Evolutionary conservation across 2,329 filamentous ascomycete species (phyloP).

Genomic region (Cordyceps cicadae): DNA sequence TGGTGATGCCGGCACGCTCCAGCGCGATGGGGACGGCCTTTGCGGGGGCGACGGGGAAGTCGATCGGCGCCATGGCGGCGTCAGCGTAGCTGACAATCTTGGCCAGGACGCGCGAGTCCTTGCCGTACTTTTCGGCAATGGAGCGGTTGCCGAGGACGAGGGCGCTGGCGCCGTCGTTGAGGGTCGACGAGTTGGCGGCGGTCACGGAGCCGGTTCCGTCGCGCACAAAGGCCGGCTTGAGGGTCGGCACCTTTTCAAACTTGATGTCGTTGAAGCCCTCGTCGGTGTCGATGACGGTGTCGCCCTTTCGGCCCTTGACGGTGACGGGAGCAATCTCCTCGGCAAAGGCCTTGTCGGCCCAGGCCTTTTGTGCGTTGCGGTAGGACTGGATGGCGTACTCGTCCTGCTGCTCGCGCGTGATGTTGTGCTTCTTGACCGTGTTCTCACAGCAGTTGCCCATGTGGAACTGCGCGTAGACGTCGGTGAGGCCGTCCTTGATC

Average conservation of each 20-base stretch:
- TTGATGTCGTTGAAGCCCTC: constrained; percentile 87
- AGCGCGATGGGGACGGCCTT: constrained; percentile 89
- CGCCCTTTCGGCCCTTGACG: constrained; percentile 75
- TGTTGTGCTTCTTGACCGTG: constrained; percentile 77
- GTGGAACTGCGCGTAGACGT: constrained; percentile 93
- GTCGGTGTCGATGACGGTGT: constrained; percentile 69
- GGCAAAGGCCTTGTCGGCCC: constrained; percentile 71
- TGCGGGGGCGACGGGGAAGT: constrained; percentile 88
- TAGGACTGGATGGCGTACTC: constrained; percentile 85
- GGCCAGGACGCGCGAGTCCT: constrained; percentile 73
- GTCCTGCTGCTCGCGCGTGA: constrained; percentile 83
- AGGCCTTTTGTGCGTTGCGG: constrained; percentile 80
- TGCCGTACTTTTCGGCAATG: constrained; percentile 71
- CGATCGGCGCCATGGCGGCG: constrained; percentile 81
- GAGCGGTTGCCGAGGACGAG: constrained; percentile 76
- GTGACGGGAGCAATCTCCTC: constrained; percentile 89
- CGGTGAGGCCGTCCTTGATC: constrained; percentile 89
- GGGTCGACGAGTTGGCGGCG: constrained; percentile 84
- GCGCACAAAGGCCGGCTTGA: constrained; percentile 86
- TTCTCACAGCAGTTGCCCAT: constrained; percentile 97
- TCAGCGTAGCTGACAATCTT: constrained; percentile 80
- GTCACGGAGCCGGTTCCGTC: constrained; percentile 86
- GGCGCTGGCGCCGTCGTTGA: constrained; percentile 91
- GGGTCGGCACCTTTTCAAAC: constrained; percentile 71
- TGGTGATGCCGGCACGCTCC: constrained; percentile 78